Evolutionary conservation across 1,139 yeast genomes (phyloP).

Genomic region (Citeromyces hawaiiensis): DNA sequence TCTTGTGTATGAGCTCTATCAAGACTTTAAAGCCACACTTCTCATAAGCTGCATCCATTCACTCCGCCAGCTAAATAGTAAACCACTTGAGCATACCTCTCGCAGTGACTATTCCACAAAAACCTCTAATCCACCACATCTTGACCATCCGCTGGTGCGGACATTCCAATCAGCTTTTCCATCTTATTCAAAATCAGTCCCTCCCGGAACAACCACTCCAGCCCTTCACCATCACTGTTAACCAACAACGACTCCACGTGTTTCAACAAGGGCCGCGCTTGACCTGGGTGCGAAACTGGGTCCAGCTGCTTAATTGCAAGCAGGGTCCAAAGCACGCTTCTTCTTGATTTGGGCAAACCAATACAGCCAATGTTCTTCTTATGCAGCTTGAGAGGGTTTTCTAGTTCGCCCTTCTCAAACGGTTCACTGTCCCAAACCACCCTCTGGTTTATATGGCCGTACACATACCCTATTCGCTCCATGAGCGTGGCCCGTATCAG

Average conservation of each 20-base stretch:
- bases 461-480: constrained; percentile 25
- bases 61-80: too few species aligned
- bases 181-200: neutral
- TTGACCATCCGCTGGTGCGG: neutral
- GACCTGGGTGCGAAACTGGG: constrained; percentile 9
- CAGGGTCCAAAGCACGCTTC: constrained; percentile 69
- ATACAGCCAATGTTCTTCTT: constrained; percentile 23
- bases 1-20: too few species aligned
- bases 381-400: constrained; percentile 24
- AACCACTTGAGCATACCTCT: too few species aligned
- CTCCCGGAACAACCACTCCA: neutral
- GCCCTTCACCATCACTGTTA: neutral
- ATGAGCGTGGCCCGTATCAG: constrained; percentile 24
- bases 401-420: neutral
- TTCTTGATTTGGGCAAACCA: constrained; percentile 53
- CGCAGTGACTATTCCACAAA: too few species aligned
- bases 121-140: too few species aligned
- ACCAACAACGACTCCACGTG: neutral
- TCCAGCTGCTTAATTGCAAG: constrained; percentile 70
- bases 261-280: neutral
- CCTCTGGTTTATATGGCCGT: constrained; percentile 10
- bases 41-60: too few species aligned
- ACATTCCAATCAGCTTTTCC: neutral
- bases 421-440: neutral
- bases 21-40: too few species aligned